phyloP scores from a whole-genome alignment of 192 early-diverging fungal species.

The Backusella tarrabulga region DNA sequence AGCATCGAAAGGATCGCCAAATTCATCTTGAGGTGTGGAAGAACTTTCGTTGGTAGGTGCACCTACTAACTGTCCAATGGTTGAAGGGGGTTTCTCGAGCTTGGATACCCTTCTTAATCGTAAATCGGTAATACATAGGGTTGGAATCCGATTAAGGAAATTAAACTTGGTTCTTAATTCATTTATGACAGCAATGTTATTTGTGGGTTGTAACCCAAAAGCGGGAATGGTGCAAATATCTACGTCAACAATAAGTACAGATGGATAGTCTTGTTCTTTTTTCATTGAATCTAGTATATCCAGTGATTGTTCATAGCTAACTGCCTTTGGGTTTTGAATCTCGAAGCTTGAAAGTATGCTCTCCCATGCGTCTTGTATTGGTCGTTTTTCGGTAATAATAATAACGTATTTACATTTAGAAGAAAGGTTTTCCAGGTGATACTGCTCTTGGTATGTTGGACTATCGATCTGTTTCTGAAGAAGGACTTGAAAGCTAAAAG shows the following conservation, averaged over 20 bases:
- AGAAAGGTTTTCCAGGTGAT: conserved; percentile 3
- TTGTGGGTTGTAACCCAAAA: background rate
- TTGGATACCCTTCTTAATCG: background rate
- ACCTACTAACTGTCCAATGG: background rate
- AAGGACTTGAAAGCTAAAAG: conserved; percentile 60
- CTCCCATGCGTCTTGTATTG: background rate
- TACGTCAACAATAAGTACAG: conserved; percentile 10
- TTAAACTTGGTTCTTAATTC: background rate
- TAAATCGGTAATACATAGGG: background rate
- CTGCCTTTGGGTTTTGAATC: background rate
- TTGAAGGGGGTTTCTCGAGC: background rate
- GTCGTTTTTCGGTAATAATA: background rate
- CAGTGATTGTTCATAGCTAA: background rate
- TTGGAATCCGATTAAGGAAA: background rate
- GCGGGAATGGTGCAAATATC: background rate
- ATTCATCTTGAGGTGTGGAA: background rate
- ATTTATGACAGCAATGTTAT: background rate
- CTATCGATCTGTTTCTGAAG: conserved; percentile 6
- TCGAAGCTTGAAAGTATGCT: background rate
- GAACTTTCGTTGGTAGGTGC: background rate
- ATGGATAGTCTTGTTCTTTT: background rate
- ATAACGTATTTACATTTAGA: background rate
- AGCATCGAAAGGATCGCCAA: background rate
- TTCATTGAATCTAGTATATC: background rate
- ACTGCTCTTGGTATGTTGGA: conserved; percentile 16